Evolutionary conservation across 805 yeast species (phyloP), one percentile per base, ranked within the genome.

Genomic region (Candida yuanshanica): DNA sequence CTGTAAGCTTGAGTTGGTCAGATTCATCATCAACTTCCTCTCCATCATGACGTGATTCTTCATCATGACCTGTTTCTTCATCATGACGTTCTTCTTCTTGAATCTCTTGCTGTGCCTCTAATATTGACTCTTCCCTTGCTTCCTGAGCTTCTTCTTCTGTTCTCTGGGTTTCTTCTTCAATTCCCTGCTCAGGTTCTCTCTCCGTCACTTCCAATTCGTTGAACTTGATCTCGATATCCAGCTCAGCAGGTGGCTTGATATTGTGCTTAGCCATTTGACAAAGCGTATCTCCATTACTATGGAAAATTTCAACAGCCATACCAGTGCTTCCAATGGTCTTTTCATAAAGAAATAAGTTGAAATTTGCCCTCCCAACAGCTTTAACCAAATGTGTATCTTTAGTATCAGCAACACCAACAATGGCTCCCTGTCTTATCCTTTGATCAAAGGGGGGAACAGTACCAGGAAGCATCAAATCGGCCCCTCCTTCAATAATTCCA

Each of bases 381-480:
- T 75, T 69, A 0, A 79, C 70, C 10, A 82, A 81, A 2, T 72
- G 59, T 0, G 95, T 95, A 18, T 69, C 56, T 13, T 72, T 69
- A 22, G 70, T 65, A 46, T 77, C 75, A 0, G 81, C 87, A 20
- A 91, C 70, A 1, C 84, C 95, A 16, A 89, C 95, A 4, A 86
- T 55, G 0, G 70, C 53, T 0, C 88, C 95, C 35, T 62, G 63
- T 3, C 47, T 51, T 5, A 74, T 66, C 5, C 70, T 50, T 0
- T 48, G 34, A 36, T 81, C 85, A 51, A 83, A 80, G 0, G 79
- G 79, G 4, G 75, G 75, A 4, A 74, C 62, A 6, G 74, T 60
- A 2, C 95, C 95, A 3, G 89, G 84, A 25, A 83, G 66, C 89
- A 84, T 83, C 47, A 85, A 62, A 51, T 84, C 75, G 0, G 98